Base-by-base conservation (phyloP, 257 asterid genomes). In the Petrea volubilis region DNA sequence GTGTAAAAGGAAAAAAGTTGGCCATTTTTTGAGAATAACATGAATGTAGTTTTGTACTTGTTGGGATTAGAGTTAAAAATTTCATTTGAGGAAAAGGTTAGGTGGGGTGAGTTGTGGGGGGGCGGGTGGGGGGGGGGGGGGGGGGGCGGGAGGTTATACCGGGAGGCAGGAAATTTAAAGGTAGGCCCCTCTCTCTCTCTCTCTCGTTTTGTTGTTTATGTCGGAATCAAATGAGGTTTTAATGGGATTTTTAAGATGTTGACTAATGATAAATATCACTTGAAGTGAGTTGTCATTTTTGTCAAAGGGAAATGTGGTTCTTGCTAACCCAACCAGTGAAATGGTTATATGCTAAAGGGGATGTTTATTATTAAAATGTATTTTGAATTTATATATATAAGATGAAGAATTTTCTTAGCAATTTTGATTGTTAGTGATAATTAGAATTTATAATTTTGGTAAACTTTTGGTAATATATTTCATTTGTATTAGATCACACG, bases 171-270 rank as follows among this genome's bases (percentile, higher is more conserved):
- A 64, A 55, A 74, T 18, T 56, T 59, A 63, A 73, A 74, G 66
- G 55, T 73, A 64, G 72, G 73, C 43, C 70, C 53, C 64, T 50
- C 78, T 74, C 72, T 38, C 43, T 28, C 53, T n/a, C 18, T 63
- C 68, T 49, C 55, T 47, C 17, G 1, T 50, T 53, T 13, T 64
- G 51, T 72, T 25, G 67, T 40, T 27, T 60, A 68, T 58, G 80
- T 68, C 80, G 80, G 80, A 79, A 76, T 77, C 83, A 79, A 73
- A 65, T 68, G 74, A 49, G 46, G 38, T 31, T 23, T 53, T 21
- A 41, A 70, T 75, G 70, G 46, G 64, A 52, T 33, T 52, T 52
- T 46, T 27, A n/a, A 61, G 67, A 75, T 53, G 75, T 53, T 60
- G 71, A 68, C 53, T 53, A 72, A 72, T 57, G 21, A 44, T 72